These are phyloP conservation scores for Cystoderma amianthinum DNA, from an alignment of 768 basidiomycete genomes.

Conservation along the genomic window DNA sequence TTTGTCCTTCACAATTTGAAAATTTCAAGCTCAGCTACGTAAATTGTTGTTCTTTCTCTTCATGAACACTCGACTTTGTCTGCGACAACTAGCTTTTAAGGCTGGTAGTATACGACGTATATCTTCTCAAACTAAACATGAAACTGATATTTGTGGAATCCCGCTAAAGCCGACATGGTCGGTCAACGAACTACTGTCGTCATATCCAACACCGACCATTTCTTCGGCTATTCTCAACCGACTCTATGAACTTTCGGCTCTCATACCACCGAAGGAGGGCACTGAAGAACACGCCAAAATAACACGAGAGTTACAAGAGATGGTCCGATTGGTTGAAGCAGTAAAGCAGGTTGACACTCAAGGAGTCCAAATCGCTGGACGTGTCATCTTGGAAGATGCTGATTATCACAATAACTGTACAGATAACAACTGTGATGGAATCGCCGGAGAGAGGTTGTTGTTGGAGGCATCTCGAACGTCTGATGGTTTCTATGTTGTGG, in stretches of 20 bases:
- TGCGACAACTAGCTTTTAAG: slow-evolving; percentile 10
- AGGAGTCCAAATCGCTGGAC: slow-evolving; percentile 20
- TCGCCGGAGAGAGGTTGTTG: slow-evolving; percentile 38
- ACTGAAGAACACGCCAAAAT: slow-evolving; percentile 44
- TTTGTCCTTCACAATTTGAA: slow-evolving; percentile 9
- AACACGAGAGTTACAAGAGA: slow-evolving; percentile 58
- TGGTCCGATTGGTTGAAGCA: slow-evolving; percentile 75
- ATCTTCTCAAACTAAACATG: slow-evolving; percentile 5
- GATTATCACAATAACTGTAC: slow-evolving; percentile 12
- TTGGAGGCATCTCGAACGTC: slow-evolving; percentile 41
- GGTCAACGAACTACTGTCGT: slow-evolving; percentile 66
- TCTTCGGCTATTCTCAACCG: slow-evolving; percentile 49
- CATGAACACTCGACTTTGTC: slow-evolving; percentile 9
- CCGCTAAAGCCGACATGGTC: slow-evolving; percentile 75
- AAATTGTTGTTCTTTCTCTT: background rate
- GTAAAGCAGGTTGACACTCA: slow-evolving; percentile 56
- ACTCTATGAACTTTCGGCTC: slow-evolving; percentile 68
- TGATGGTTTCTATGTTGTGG: slow-evolving; percentile 58
- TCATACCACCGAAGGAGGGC: slow-evolving; percentile 55
- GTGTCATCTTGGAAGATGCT: slow-evolving; percentile 33
- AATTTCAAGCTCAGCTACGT: slow-evolving; percentile 16
- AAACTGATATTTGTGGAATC: slow-evolving; percentile 55
- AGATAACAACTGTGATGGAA: slow-evolving; percentile 8
- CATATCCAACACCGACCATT: slow-evolving; percentile 65
- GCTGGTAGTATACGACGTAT: background rate